Percentiles rank a stretch among this genome's conserved stretches.
Conservation (phyloP, 495 filamentous ascomycete species). For the Neurospora sp. region DNA sequence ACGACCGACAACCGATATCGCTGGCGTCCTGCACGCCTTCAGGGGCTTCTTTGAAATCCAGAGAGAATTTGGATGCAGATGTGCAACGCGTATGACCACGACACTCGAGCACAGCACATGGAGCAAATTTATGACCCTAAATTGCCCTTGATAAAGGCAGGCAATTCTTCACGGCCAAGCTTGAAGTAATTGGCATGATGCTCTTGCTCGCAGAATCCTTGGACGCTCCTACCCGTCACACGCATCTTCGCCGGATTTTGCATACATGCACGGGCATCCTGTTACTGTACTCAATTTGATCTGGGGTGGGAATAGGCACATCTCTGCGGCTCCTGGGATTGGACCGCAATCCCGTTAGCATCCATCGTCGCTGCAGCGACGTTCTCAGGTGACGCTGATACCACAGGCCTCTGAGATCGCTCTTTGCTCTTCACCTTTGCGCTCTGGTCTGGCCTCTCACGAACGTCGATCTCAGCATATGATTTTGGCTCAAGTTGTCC, state of each 20-base stretch:
- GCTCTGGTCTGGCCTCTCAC: background rate
- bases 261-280: background rate
- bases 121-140: background rate
- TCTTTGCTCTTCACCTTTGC: background rate
- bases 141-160: background rate
- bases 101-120: background rate
- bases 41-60: conserved; percentile 1
- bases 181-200: background rate
- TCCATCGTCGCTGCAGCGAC: background rate
- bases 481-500: background rate
- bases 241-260: background rate
- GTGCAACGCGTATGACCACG: background rate
- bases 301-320: background rate
- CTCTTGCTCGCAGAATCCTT: background rate
- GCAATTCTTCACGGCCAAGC: background rate
- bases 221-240: background rate
- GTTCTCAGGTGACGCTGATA: background rate
- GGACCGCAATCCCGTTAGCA: background rate
- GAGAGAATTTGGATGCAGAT: conserved; percentile 1
- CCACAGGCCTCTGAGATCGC: background rate
- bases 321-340: background rate
- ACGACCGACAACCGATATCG: conserved; percentile 9
- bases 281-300: background rate
- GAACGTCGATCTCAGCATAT: background rate
- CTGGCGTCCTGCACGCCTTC: conserved; percentile 9